Percentiles rank a stretch among this genome's conserved stretches.
Conservation (phyloP, 495 filamentous ascomycete species). For the Penicillium macrosclerotiorum region DNA sequence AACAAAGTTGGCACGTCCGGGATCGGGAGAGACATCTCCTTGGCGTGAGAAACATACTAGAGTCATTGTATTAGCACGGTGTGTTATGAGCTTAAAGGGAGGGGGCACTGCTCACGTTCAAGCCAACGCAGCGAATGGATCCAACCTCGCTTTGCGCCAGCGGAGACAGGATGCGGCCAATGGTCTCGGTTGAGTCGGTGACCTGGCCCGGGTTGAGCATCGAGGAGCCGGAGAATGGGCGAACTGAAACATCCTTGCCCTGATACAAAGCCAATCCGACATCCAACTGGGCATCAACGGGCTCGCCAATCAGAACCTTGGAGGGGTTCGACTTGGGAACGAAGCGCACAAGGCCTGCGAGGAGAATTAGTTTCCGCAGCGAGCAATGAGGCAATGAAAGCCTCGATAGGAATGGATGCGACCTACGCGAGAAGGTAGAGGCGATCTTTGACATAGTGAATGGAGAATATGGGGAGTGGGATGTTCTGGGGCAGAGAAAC, state of each 20-base stretch:
- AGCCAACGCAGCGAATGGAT: conserved; percentile 67
- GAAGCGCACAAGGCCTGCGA: conserved; percentile 58
- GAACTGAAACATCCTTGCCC: conserved; percentile 53
- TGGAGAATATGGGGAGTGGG: not conserved
- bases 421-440: conserved; percentile 44
- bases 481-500: not conserved
- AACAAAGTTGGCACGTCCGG: conserved; percentile 76
- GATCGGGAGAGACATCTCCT: conserved; percentile 68
- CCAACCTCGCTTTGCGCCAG: conserved; percentile 44
- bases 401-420: not conserved
- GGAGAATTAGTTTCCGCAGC: not conserved
- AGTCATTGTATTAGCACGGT: not conserved
- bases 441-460: conserved; percentile 41
- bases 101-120: conserved; percentile 53
- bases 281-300: conserved; percentile 49
- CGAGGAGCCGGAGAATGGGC: conserved; percentile 54
- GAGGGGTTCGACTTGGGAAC: conserved; percentile 49
- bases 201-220: conserved; percentile 50
- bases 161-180: conserved; percentile 55
- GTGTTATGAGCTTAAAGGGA: not conserved
- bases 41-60: conserved; percentile 71
- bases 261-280: conserved; percentile 54
- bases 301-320: conserved; percentile 57
- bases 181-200: conserved; percentile 47
- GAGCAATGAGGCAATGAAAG: not conserved